phyloP scores from a whole-genome alignment of 257 asterid species.

The Voacanga thouarsii region DNA sequence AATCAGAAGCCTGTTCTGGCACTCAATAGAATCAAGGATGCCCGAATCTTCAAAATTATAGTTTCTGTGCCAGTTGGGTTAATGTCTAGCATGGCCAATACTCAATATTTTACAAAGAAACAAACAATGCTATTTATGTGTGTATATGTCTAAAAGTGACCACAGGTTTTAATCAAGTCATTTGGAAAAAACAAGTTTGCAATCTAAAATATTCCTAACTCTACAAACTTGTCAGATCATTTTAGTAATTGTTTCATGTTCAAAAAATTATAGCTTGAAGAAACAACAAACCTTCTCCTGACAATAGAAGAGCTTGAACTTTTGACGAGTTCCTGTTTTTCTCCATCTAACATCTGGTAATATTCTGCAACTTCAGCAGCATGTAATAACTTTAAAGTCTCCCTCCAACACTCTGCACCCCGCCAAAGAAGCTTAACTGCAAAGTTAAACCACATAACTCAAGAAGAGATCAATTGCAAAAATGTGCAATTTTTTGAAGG shows the following conservation, averaged over 20 bases:
- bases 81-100: neutral
- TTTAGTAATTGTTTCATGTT: neutral
- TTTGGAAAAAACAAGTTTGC: neutral
- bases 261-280: neutral
- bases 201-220: neutral
- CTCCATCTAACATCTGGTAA: conserved; percentile 28
- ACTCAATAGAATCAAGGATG: neutral
- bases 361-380: conserved; percentile 60
- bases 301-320: conserved; percentile 39
- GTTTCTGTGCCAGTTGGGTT: neutral
- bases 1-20: neutral
- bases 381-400: conserved; percentile 63
- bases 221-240: neutral
- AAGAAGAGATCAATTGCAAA: neutral
- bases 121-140: neutral
- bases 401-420: conserved; percentile 88
- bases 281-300: conserved; percentile 60
- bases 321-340: conserved; percentile 21
- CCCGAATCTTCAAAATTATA: neutral
- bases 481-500: neutral
- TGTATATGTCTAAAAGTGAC: neutral
- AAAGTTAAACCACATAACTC: conserved; percentile 21
- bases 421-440: conserved; percentile 92
- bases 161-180: neutral
- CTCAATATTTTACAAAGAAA: neutral